Conservation (phyloP, 1,284 basidiomycete species). For the Marasmius tenuissimus region DNA sequence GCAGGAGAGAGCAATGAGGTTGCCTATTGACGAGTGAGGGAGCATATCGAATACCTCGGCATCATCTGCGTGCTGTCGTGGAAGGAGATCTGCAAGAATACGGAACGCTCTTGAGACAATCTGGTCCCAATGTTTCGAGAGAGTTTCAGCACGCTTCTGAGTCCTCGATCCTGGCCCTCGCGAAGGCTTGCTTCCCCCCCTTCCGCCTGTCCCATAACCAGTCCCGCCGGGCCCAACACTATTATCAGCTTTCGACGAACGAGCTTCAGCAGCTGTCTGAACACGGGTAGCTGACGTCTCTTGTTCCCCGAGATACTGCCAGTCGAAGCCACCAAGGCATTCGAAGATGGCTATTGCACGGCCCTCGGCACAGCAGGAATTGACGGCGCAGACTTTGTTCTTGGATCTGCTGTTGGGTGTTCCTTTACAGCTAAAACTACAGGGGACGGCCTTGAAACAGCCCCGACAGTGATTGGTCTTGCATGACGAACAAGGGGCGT, state of each 20-base stretch:
- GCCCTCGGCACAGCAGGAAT: constrained; percentile 44
- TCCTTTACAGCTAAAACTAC: constrained; percentile 42
- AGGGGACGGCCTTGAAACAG: constrained; percentile 40
- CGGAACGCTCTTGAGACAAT: constrained; percentile 37
- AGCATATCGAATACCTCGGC: constrained; percentile 47
- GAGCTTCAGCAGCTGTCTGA: constrained; percentile 26
- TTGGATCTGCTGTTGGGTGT: constrained; percentile 24
- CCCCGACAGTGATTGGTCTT: constrained; percentile 47
- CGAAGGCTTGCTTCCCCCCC: background rate
- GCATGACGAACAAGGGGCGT: constrained; percentile 42
- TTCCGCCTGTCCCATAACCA: constrained; percentile 39
- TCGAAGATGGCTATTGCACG: constrained; percentile 53
- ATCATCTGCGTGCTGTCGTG: constrained; percentile 42
- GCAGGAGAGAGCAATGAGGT: constrained; percentile 43
- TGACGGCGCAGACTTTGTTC: constrained; percentile 32
- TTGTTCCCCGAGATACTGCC: constrained; percentile 41
- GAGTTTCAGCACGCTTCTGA: constrained; percentile 1
- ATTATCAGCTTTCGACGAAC: constrained; percentile 10
- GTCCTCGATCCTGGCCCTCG: background rate
- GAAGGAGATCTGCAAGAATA: constrained; percentile 40
- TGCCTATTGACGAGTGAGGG: constrained; percentile 42
- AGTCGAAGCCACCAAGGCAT: constrained; percentile 46
- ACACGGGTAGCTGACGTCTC: constrained; percentile 38
- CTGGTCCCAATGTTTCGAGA: constrained; percentile 39
- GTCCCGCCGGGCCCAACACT: constrained; percentile 51